A percentile compares a stretch with the other conserved stretches of the same genome.
These are phyloP conservation scores for Sideroxylon spinosum DNA, from an alignment of 179 eudicot species.

Conservation along the genomic window DNA sequence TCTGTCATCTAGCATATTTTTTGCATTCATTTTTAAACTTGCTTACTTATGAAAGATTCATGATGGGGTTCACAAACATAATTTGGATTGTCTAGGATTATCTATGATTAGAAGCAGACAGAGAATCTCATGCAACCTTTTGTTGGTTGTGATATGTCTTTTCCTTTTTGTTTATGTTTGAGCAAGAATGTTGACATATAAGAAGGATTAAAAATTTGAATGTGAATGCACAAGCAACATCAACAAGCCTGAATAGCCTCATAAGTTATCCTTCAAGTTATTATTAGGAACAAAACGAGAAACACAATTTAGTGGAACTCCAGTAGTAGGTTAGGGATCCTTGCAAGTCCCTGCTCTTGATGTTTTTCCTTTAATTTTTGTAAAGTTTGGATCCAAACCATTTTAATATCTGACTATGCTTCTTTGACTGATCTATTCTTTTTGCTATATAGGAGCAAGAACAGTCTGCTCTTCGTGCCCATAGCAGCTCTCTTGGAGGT, in stretches of 20 bases:
- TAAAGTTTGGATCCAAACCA: not conserved
- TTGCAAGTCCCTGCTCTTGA: slow-evolving; percentile 11
- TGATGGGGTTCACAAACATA: not conserved
- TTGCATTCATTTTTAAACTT: not conserved
- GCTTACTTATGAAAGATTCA: not conserved
- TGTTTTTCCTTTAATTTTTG: not conserved
- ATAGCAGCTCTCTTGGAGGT: slow-evolving; percentile 63
- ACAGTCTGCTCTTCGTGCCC: slow-evolving; percentile 80
- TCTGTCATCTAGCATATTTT: not conserved
- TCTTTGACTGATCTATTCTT: slow-evolving; percentile 13
- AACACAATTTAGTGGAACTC: not conserved
- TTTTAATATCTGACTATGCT: slow-evolving; percentile 14
- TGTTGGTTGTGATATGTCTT: not conserved
- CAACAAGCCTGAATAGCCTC: not conserved
- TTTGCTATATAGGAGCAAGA: slow-evolving; percentile 52
- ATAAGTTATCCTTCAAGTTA: slow-evolving; percentile 1
- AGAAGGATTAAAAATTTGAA: not conserved
- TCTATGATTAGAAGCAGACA: not conserved
- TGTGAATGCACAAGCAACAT: not conserved
- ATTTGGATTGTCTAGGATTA: not conserved
- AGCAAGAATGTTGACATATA: slow-evolving; percentile 3
- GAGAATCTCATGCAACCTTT: not conserved
- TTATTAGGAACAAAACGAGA: not conserved
- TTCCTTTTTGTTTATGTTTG: not conserved
- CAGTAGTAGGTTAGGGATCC: slow-evolving; percentile 1